A percentile compares a stretch with the other conserved stretches of the same genome.
Conservation (phyloP, 352 stramenopile genomes). For the Pythium vanterpoolii region DNA sequence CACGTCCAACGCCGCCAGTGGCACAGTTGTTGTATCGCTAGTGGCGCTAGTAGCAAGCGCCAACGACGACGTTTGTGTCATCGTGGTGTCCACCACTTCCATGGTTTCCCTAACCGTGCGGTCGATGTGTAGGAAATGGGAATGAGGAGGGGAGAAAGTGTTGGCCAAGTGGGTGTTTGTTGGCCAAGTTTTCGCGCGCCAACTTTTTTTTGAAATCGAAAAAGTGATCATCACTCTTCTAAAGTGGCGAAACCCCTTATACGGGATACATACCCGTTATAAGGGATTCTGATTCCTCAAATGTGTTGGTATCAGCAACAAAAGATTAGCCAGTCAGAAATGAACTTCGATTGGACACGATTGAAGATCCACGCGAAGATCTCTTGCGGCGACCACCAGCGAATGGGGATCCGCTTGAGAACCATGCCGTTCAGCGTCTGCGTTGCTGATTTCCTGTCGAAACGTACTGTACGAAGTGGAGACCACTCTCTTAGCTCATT, state of each 20-base stretch:
- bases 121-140: background rate
- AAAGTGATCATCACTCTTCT: constrained; percentile 5
- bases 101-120: constrained; percentile 7
- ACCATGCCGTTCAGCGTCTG: too few relatives aligned
- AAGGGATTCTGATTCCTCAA: background rate
- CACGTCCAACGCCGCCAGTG: background rate
- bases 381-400: too few relatives aligned
- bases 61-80: background rate
- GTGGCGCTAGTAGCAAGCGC: background rate
- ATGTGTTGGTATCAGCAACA: background rate
- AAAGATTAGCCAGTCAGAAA: background rate
- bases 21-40: background rate
- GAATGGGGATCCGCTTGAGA: too few relatives aligned
- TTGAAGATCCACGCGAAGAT: too few relatives aligned
- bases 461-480: too few relatives aligned
- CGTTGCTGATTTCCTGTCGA: too few relatives aligned
- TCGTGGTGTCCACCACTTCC: constrained; percentile 1
- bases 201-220: constrained; percentile 17
- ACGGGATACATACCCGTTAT: background rate
- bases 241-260: background rate
- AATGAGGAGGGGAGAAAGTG: background rate
- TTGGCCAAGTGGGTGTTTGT: background rate
- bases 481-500: too few relatives aligned
- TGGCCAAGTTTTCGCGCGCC: constrained; percentile 11
- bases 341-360: too few relatives aligned